phyloP scores from a whole-genome alignment of 495 filamentous ascomycete genomes.

The Apiosordaria backusii region DNA sequence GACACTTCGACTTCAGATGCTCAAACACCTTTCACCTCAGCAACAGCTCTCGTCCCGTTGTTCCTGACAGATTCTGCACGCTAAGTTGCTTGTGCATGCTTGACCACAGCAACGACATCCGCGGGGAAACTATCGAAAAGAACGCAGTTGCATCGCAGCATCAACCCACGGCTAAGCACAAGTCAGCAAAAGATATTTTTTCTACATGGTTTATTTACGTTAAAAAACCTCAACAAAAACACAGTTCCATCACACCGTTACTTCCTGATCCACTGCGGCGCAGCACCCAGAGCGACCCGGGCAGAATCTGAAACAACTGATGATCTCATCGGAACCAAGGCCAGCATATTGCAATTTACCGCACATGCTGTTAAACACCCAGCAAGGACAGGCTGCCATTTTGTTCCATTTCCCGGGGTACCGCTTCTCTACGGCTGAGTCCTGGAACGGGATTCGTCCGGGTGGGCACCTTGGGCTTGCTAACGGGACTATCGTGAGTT shows the following conservation, averaged over 20 bases:
- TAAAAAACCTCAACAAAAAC: not conserved
- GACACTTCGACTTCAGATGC: not conserved
- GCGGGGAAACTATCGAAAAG: not conserved
- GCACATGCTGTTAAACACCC: not conserved
- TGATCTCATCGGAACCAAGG: slow-evolving; percentile 15
- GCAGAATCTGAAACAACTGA: slow-evolving; percentile 21
- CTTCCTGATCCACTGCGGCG: slow-evolving; percentile 10
- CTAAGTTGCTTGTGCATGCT: not conserved
- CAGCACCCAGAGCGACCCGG: slow-evolving; percentile 14
- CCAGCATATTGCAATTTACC: not conserved
- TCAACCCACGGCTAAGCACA: not conserved
- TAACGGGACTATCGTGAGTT: not conserved
- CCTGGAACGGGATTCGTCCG: not conserved
- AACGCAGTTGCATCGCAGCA: not conserved
- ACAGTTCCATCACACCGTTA: not conserved
- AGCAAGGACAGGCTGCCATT: slow-evolving; percentile 1
- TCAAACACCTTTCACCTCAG: not conserved
- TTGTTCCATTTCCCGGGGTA: not conserved
- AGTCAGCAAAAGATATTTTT: not conserved
- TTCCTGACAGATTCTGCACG: not conserved
- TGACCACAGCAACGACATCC: not conserved
- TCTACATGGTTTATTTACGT: not conserved
- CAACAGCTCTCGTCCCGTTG: not conserved
- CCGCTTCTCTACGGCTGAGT: not conserved
- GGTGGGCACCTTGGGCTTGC: not conserved